Percentiles rank a stretch among this genome's conserved stretches.
Conservation (phyloP, 257 asterid genomes). For the Linaria vulgaris region DNA sequence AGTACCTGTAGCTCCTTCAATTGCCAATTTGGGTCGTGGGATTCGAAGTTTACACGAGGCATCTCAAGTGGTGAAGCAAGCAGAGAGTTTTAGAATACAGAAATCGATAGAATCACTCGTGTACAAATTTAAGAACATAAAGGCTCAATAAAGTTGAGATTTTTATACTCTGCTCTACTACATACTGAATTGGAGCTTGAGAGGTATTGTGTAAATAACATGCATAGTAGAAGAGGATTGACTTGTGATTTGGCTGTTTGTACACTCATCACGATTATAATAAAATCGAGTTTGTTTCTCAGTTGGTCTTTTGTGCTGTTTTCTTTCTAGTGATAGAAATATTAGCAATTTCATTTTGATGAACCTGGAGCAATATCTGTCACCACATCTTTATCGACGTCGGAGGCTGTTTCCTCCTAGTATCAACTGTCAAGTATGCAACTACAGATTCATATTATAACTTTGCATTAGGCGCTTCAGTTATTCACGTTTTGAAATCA, state of each 20-base stretch:
- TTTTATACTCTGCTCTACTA: neutral
- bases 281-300: constrained; percentile 4
- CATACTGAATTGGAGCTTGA: neutral
- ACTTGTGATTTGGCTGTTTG: neutral
- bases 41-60: constrained; percentile 68
- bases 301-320: neutral
- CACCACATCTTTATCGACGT: no score
- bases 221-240: constrained; percentile 11
- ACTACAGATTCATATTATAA: no score
- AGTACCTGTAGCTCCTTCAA: constrained; percentile 76
- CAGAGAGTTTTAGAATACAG: constrained; percentile 66
- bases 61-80: constrained; percentile 51
- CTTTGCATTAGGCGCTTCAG: neutral
- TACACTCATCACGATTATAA: neutral
- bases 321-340: neutral
- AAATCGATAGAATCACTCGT: constrained; percentile 60
- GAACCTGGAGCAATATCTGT: neutral
- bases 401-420: no score
- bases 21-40: constrained; percentile 94
- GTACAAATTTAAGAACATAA: constrained; percentile 57
- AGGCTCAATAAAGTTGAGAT: constrained; percentile 30
- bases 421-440: no score
- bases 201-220: constrained; percentile 27
- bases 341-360: neutral
- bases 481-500: neutral